A percentile compares a stretch with the other conserved stretches of the same genome.
phyloP scores from a whole-genome alignment of 148 eudicot species.

The Fagopyrum esculentum region DNA sequence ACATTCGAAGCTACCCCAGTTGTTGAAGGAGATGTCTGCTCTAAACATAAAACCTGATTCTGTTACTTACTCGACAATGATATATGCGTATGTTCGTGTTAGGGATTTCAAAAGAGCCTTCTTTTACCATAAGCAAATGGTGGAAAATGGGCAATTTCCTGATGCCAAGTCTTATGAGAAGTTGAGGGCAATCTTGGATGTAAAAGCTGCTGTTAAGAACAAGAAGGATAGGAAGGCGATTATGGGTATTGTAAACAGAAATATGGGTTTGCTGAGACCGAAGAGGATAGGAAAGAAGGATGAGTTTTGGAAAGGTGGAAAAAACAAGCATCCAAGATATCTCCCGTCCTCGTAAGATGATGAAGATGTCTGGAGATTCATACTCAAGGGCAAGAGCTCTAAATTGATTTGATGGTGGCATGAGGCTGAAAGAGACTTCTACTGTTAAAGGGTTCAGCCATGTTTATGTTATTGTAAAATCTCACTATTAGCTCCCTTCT shows the following conservation, averaged over 20 bases:
- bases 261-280: slow-evolving; percentile 50
- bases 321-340: slow-evolving; percentile 32
- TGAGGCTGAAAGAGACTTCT: too few species aligned
- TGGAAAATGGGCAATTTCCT: slow-evolving; percentile 75
- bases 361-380: too few species aligned
- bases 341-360: slow-evolving; percentile 25
- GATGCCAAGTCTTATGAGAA: slow-evolving; percentile 71
- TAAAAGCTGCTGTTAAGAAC: slow-evolving; percentile 72
- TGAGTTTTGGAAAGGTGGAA: slow-evolving; percentile 80
- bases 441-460: too few species aligned
- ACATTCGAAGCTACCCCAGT: slow-evolving; percentile 67
- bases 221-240: slow-evolving; percentile 72
- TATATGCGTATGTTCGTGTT: slow-evolving; percentile 78
- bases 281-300: slow-evolving; percentile 73
- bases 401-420: too few species aligned
- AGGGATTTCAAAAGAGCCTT: slow-evolving; percentile 90
- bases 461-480: too few species aligned
- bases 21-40: slow-evolving; percentile 73
- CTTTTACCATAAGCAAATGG: slow-evolving; percentile 82
- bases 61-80: slow-evolving; percentile 79
- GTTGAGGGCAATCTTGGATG: slow-evolving; percentile 67
- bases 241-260: slow-evolving; percentile 70
- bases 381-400: too few species aligned
- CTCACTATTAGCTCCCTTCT: too few species aligned
- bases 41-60: slow-evolving; percentile 77